Base-by-base conservation (phyloP, 2,329 filamentous ascomycete genomes). In the Aspergillus aculeatus region DNA sequence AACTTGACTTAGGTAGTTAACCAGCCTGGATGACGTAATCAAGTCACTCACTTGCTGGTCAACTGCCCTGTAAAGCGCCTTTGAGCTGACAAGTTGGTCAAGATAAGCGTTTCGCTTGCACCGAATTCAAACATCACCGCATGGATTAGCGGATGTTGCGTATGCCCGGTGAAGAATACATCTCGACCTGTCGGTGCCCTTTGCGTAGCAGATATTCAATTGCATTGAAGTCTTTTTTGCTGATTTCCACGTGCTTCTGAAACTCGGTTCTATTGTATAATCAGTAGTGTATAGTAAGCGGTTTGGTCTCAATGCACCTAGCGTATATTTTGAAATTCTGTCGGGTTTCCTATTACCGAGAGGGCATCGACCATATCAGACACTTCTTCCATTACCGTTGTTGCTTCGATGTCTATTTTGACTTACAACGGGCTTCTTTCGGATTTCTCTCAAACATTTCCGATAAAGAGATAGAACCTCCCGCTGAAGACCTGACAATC, bases 401-500 rank as follows among this genome's bases (percentile, higher is more conserved):
- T n/a, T 50, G 11, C 11, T 32, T 12, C 24, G 54, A 24, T 1
- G 12, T 32, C 12, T 23, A 29, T 23, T 47, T 29, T 35, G 44
- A 54, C 82, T 69, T 75, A 94, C 91, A 68, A 78, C 73, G 53
- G 93, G 92, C 75, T 99, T 98, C 70, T 87, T 88, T 61, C 89
- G 86, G 60, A 89, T 87, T 70, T 90, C 91, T 61, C 93, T 86
- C 26, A 99, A 80, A 70, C 94, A 98, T 72, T 87, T 85, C 60
- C 94, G 87, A 75, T 98, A 99, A 14, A 99, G 84, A 35, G 87
- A 83, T 54, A 98, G 77, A 3, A 97, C 94, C 70, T 96, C 92
- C 69, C 86, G 89, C 74, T 98, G 94, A n/a, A 98, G 81, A 38
- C 95, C 95, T 7, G 93, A 96, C 26, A 93, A 81, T 68, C 86